Conservation (phyloP, 2,329 filamentous ascomycete genomes). For the Aspergillus quadrilineatus region DNA sequence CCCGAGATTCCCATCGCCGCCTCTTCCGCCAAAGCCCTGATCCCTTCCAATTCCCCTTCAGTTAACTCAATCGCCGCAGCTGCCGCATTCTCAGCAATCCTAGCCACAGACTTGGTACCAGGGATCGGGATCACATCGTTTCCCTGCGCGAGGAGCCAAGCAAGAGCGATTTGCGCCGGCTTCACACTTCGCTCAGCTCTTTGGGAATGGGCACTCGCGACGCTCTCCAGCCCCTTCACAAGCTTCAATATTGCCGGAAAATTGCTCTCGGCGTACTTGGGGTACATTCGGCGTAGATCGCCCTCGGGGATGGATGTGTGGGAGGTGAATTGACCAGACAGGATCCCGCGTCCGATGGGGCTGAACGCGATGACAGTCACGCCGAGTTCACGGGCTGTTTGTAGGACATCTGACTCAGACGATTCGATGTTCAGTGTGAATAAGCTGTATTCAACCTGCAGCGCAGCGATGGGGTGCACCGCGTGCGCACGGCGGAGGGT, state of each 20-base stretch:
- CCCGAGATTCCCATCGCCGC: background rate
- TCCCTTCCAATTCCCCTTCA: background rate
- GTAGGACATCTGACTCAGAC: conserved; percentile 46
- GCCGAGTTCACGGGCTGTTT: conserved; percentile 59
- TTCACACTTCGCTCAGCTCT: conserved; percentile 53
- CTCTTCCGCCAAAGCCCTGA: background rate
- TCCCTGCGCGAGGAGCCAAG: conserved; percentile 58
- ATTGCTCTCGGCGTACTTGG: conserved; percentile 53
- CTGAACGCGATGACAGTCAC: conserved; percentile 58
- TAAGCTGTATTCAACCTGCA: conserved; percentile 54
- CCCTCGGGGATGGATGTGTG: conserved; percentile 47
- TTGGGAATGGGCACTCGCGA: conserved; percentile 42
- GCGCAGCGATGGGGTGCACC: conserved; percentile 49
- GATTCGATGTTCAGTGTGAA: conserved; percentile 48
- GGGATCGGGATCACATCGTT: conserved; percentile 8
- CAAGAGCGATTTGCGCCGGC: conserved; percentile 58
- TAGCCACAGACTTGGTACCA: background rate
- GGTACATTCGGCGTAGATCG: conserved; percentile 50
- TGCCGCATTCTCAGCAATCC: conserved; percentile 3
- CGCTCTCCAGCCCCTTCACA: conserved; percentile 48
- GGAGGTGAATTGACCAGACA: conserved; percentile 53
- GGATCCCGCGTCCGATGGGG: conserved; percentile 59
- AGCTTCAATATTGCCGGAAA: conserved; percentile 56
- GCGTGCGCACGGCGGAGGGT: conserved; percentile 51
- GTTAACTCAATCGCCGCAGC: background rate